Conservation (phyloP, 2,329 filamentous ascomycete genomes). For the Fusarium sp. region DNA sequence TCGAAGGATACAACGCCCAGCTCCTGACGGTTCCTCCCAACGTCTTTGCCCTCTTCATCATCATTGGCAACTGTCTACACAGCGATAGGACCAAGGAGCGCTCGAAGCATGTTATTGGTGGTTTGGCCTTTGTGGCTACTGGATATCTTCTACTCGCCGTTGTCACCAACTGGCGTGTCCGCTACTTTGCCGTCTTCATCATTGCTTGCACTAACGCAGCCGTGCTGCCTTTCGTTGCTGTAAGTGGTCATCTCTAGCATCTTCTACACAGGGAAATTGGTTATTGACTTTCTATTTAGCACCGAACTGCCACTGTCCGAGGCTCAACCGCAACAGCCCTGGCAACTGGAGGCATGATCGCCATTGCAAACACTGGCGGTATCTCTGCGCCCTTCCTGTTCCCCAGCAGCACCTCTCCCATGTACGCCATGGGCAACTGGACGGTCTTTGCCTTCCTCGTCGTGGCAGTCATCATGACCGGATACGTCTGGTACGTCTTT, state of each 20-base stretch:
- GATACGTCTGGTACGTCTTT: slow-evolving; percentile 46
- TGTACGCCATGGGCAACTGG: slow-evolving; percentile 49
- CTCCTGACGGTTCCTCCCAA: slow-evolving; percentile 50
- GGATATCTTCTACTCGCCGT: slow-evolving; percentile 46
- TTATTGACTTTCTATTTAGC: slow-evolving; percentile 27
- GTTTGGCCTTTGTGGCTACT: slow-evolving; percentile 41
- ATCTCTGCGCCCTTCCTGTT: slow-evolving; percentile 49
- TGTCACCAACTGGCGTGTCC: slow-evolving; percentile 43
- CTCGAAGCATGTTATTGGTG: slow-evolving; percentile 45
- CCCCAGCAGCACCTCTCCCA: slow-evolving; percentile 43
- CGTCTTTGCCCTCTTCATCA: slow-evolving; percentile 48
- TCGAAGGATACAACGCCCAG: slow-evolving; percentile 46
- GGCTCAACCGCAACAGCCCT: slow-evolving; percentile 47
- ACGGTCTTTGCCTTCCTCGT: slow-evolving; percentile 47
- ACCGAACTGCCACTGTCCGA: slow-evolving; percentile 47
- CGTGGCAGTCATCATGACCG: slow-evolving; percentile 38
- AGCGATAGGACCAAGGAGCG: slow-evolving; percentile 46
- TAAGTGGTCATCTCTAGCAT: slow-evolving; percentile 22
- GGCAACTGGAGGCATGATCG: slow-evolving; percentile 48
- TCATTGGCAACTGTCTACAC: slow-evolving; percentile 46
- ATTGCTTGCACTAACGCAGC: slow-evolving; percentile 48
- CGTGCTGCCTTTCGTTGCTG: slow-evolving; percentile 47
- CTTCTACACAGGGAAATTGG: neutral
- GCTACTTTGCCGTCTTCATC: slow-evolving; percentile 46
- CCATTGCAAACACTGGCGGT: slow-evolving; percentile 48